Evolutionary conservation across 2,329 filamentous ascomycete genomes (phyloP), one percentile per base, ranked within the genome.

Genomic region (Ilyonectria mors-panacis): DNA sequence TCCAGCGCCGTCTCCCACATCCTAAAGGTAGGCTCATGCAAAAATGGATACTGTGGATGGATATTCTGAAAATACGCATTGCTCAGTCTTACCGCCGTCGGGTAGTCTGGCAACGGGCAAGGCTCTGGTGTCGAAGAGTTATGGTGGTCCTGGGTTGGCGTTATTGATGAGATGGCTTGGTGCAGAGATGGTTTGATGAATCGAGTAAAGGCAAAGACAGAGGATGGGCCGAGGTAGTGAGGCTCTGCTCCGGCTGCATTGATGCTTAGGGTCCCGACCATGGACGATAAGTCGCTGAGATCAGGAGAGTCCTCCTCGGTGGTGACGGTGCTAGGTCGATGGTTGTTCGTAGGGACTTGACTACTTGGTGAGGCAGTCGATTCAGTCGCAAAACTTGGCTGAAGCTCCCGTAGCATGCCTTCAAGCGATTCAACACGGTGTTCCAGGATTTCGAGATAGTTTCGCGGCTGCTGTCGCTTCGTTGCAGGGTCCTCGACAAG

Each of bases 61-160:
- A 82, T 79, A 23, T 80, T 79, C 35, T 78, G 68, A 59, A 82
- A 82, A 60, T 80, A 82, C 2, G 80, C 79, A 44, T 74, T 63
- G 47, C 72, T 74, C 2, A 76, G 61, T 33, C 28, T 56, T 8
- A 63, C n/a, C 3, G 63, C 66, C 7, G 55, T 62, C 6, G 51
- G 33, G 13, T 66, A 63, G 42, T 68, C 63, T 26, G 66, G 66
- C 2, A 68, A 39, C 1, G 58, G 35, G 9, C 63, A 66, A 6
- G 66, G 66, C 5, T 54, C 48, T 35, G 65, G 39, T 15, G 62
- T 53, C 17, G 50, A 48, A 4, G 15, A 33, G 17, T 48, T 37
- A 23, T 44, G 13, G 12, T 58, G n/a, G 12, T 26, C 33, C 12
- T 55, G 45, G 26, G 4, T 23, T n/a, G 5, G 42, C 17, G 23